phyloP scores from a whole-genome alignment of 2,329 filamentous ascomycete genomes.

The Hymenoscyphus scutula region DNA sequence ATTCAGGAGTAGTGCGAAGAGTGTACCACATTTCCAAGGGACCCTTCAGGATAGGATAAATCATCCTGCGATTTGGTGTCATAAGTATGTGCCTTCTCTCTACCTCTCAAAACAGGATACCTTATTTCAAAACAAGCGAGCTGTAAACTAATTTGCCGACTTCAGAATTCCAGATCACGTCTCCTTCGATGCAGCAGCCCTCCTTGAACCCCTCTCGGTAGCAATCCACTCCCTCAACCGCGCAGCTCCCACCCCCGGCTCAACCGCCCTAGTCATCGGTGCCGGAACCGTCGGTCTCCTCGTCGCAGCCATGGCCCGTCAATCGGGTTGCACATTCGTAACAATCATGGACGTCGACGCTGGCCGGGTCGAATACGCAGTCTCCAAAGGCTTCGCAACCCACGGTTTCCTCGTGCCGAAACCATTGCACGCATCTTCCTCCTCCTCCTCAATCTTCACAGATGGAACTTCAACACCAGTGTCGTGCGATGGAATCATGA shows the following conservation, averaged over 20 bases:
- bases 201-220: slow-evolving; percentile 61
- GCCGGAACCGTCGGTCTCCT: slow-evolving; percentile 63
- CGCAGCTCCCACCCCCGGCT: slow-evolving; percentile 50
- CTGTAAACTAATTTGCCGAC: slow-evolving; percentile 7
- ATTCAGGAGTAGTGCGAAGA: slow-evolving; percentile 62
- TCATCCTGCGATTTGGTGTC: slow-evolving; percentile 60
- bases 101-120: neutral
- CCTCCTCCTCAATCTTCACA: slow-evolving; percentile 42
- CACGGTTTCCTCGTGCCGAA: slow-evolving; percentile 55
- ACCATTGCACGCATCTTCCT: slow-evolving; percentile 43
- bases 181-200: slow-evolving; percentile 57
- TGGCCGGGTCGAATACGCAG: slow-evolving; percentile 58
- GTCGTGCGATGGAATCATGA: slow-evolving; percentile 34
- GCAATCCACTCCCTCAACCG: slow-evolving; percentile 61
- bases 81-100: slow-evolving; percentile 47
- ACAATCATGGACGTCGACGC: slow-evolving; percentile 60
- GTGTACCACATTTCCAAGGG: slow-evolving; percentile 61
- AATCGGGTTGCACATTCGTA: slow-evolving; percentile 57
- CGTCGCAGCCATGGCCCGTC: slow-evolving; percentile 60
- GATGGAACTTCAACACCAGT: slow-evolving; percentile 50
- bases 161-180: slow-evolving; percentile 55
- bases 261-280: slow-evolving; percentile 61
- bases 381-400: slow-evolving; percentile 58
- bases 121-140: neutral
- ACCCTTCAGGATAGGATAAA: slow-evolving; percentile 63